Conservation (phyloP, 2,329 filamentous ascomycete species). For the Fusarium sacchari region DNA sequence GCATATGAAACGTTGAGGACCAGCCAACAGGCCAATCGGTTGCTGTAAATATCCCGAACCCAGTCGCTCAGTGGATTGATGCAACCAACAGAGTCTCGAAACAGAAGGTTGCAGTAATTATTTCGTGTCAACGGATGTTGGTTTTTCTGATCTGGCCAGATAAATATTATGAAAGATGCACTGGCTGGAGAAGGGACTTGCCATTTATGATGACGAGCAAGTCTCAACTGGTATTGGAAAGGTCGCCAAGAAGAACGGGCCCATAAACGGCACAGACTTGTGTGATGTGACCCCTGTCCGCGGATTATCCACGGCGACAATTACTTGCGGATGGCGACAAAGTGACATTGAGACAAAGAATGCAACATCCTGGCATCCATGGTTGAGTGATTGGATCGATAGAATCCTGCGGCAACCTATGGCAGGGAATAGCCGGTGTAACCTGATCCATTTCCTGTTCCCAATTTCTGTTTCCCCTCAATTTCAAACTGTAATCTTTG, state of each 20-base stretch:
- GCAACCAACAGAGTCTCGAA: neutral
- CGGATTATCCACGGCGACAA: neutral
- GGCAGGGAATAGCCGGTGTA: neutral
- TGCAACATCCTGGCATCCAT: neutral
- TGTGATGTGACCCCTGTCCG: neutral
- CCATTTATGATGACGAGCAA: neutral
- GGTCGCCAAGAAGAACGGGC: no score
- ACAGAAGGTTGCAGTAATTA: neutral
- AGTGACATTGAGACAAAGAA: neutral
- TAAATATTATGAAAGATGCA: accelerated
- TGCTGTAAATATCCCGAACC: neutral
- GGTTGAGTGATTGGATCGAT: neutral
- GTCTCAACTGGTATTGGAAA: no score
- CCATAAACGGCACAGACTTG: neutral
- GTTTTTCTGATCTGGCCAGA: neutral
- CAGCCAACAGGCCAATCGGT: neutral
- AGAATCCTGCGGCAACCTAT: neutral
- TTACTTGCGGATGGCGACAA: neutral
- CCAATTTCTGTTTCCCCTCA: neutral
- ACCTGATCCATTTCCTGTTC: neutral
- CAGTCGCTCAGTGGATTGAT: neutral
- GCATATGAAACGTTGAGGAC: neutral
- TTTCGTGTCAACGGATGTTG: no score
- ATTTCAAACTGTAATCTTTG: neutral
- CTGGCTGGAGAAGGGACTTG: neutral